A percentile compares a stretch with the other conserved stretches of the same genome.
Conservation (phyloP, 805 yeast genomes). For the Metschnikowia cubensis region DNA sequence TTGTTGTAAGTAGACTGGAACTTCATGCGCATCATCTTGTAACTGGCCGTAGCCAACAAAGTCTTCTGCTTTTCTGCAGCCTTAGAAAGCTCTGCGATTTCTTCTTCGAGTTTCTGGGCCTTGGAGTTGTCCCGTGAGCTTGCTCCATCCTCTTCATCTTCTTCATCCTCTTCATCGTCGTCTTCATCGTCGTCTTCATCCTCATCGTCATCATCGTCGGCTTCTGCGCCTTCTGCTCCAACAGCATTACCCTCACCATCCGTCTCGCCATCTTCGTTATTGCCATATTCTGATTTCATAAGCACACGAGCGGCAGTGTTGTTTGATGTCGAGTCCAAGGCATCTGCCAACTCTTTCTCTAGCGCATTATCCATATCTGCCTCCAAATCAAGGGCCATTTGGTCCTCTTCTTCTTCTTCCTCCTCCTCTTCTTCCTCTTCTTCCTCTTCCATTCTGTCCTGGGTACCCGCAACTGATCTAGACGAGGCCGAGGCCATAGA, state of each 20-base stretch:
- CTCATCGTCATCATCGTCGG: slow-evolving; percentile 39
- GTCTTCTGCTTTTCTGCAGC: slow-evolving; percentile 73
- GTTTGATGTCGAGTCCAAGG: slow-evolving; percentile 37
- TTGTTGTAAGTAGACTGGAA: slow-evolving; percentile 76
- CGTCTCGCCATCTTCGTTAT: slow-evolving; percentile 11
- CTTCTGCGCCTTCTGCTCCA: slow-evolving; percentile 10
- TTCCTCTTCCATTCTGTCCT: neutral
- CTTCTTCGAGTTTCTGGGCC: slow-evolving; percentile 79
- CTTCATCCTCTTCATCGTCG: slow-evolving; percentile 47
- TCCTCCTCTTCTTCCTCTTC: slow-evolving; percentile 20
- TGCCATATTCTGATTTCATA: slow-evolving; percentile 17
- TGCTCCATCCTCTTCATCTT: slow-evolving; percentile 51
- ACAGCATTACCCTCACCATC: slow-evolving; percentile 5
- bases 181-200: slow-evolving; percentile 46
- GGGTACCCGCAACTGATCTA: neutral
- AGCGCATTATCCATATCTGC: slow-evolving; percentile 38
- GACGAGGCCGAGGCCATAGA: neutral
- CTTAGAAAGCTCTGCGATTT: slow-evolving; percentile 71
- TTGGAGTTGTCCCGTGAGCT: slow-evolving; percentile 39
- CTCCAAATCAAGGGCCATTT: slow-evolving; percentile 31
- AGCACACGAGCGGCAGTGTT: slow-evolving; percentile 18
- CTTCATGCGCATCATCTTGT: slow-evolving; percentile 83
- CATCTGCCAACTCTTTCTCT: slow-evolving; percentile 57
- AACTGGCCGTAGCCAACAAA: slow-evolving; percentile 68
- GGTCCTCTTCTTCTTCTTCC: slow-evolving; percentile 28